Evolutionary conservation across 495 filamentous ascomycete species (phyloP), one percentile per base, ranked within the genome.

Genomic region (Penicillium egyptiacum): DNA sequence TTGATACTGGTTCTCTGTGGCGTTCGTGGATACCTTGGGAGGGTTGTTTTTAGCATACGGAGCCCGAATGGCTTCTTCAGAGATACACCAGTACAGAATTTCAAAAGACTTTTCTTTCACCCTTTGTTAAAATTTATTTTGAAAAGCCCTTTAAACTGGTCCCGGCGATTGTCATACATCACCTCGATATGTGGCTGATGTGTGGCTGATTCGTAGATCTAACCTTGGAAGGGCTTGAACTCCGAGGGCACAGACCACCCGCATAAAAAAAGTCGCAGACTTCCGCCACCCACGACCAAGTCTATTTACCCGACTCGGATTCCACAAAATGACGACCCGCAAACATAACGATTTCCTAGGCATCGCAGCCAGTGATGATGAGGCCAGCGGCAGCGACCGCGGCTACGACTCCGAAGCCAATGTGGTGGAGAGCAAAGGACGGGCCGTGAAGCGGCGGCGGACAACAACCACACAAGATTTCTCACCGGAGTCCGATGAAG

Each of bases 301-400:
- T 44, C 22, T 28, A 20, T 43, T 17, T 25, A 16, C 53, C 12
- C 20, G 28, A 25, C 33, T 41, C 20, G 30, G 40, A 31, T 16
- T 26, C 23, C 19, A 55, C 56, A 64, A 49, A 46, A 92, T 91
- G 88, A 59, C 85, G 4, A 73, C 79, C n/a, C 82, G 85, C 59
- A 90, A 87, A 50, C 78, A 81, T 50, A 92, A 92, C 71, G 81
- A 90, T 39, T 92, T 86, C 60, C 81, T 96, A 19, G 90, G 92
- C 50, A 80, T 80, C 8, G 82, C 77, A 16, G 60, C 62, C 5
- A 88, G 86, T 66, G 90, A 92, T 37, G 83, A 88, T 3, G 83
- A 87, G 46, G 80, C 78, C 33, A 71, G 66, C 45, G 45, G 17
- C 28, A 48, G 28, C 10, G 76, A 81, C 44, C 69, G 77, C 43